Evolutionary conservation across 768 basidiomycete species (phyloP).

Genomic region (Suillus hirtellus): DNA sequence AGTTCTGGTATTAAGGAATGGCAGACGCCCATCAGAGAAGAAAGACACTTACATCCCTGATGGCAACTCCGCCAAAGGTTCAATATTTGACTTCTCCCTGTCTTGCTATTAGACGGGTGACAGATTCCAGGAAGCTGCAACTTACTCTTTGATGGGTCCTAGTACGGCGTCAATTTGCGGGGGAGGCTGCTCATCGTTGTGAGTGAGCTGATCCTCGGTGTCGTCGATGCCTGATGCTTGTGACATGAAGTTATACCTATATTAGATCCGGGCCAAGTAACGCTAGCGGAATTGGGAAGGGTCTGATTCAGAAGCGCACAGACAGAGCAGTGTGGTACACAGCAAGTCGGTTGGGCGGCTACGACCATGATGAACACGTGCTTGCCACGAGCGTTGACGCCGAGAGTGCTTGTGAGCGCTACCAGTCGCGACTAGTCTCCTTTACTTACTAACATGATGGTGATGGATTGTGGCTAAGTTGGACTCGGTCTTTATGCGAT

Average conservation of each 20-base stretch:
- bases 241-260: neutral
- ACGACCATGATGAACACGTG: neutral
- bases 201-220: neutral
- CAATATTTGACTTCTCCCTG: too few relatives aligned
- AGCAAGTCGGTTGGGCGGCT: neutral
- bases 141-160: neutral
- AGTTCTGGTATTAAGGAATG: too few relatives aligned
- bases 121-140: neutral
- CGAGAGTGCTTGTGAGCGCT: neutral
- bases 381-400: neutral
- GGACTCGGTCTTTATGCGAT: too few relatives aligned
- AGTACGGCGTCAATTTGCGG: neutral
- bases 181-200: neutral
- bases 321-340: neutral
- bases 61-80: too few relatives aligned
- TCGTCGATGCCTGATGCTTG: neutral
- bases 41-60: too few relatives aligned
- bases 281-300: neutral
- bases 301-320: neutral
- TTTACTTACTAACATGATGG: too few relatives aligned
- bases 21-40: too few relatives aligned
- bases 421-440: neutral
- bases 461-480: too few relatives aligned
- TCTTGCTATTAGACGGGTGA: too few relatives aligned
- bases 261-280: neutral